Base-by-base conservation (phyloP, 257 asterid species). In the Fraxinus anomala region DNA sequence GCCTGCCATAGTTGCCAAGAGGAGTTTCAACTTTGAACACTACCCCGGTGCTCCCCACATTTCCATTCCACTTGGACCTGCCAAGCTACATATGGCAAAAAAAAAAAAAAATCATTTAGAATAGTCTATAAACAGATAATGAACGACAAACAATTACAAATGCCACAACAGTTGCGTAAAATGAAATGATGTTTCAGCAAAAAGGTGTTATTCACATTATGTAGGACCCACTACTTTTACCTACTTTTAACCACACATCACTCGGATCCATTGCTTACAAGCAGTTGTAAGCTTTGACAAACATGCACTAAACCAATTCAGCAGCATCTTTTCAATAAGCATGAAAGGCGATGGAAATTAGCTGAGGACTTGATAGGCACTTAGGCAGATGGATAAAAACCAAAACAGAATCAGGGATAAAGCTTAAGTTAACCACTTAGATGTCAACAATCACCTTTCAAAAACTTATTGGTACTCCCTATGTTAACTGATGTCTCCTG, bases 11-110 rank as follows among this genome's bases (percentile, higher is more conserved):
- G 79, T 80, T 84, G 73, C 86, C 92, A 11, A 96, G 89, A 66
- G 98, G 98, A 63, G 97, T 89, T 84, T 96, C 99, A 11, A 92
- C 92, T 77, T 92, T 96, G 12, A 91, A 69, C 5, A 93, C 96
- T 13, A 93, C 83, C 42, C 99, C 99, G 3, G 97, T 82, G 80
- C 87, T 89, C 54, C 99, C 99, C 19, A 89, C 90, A 73, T 96
- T 93, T 56, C 98, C 98, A 36, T 96, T 96, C 98, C 97, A 93
- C 86, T 90, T 92, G 33, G 99, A 95, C 85, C 99, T 86, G 65
- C 99, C 99, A 80, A 95, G 92, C 99, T 95, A 86, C 85, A 84
- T 73, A 70, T 26, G 19, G 42, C 0, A 3, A 8, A 39, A 10
- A 10, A 1, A 10, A 2, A 10, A 9, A 40, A 1, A 9, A 1